These are phyloP conservation scores for Lepidium campestre DNA, from an alignment of 441 rosid species.

Conservation along the genomic window DNA sequence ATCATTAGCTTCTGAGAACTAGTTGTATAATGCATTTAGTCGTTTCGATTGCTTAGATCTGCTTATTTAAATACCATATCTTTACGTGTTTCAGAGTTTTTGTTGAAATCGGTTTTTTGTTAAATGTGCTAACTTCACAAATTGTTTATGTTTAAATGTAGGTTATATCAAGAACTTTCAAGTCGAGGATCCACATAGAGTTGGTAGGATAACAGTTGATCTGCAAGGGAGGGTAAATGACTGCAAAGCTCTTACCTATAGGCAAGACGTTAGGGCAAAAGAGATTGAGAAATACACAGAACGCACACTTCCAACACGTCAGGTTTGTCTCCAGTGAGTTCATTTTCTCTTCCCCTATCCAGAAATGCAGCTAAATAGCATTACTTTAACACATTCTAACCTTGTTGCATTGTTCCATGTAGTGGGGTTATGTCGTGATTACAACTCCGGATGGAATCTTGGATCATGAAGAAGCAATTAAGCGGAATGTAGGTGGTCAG, in stretches of 20 bases:
- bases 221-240: constrained; percentile 85
- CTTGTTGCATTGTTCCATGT: constrained; percentile 16
- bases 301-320: constrained; percentile 78
- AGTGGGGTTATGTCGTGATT: constrained; percentile 96
- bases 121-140: neutral
- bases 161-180: constrained; percentile 77
- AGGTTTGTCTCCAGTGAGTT: constrained; percentile 31
- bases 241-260: constrained; percentile 73
- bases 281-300: constrained; percentile 59
- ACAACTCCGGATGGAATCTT: constrained; percentile 86
- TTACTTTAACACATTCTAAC: neutral
- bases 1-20: neutral
- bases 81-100: neutral
- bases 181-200: constrained; percentile 82
- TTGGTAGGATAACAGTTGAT: constrained; percentile 82
- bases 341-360: neutral
- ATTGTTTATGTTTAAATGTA: constrained; percentile 2
- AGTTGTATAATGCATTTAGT: neutral
- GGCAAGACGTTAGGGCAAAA: constrained; percentile 87
- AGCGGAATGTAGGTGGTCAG: constrained; percentile 77
- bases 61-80: neutral
- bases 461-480: constrained; percentile 95
- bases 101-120: neutral
- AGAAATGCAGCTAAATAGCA: neutral
- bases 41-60: neutral